Conservation (phyloP, 305 asterid species). For the Caryopteris hybrid region DNA sequence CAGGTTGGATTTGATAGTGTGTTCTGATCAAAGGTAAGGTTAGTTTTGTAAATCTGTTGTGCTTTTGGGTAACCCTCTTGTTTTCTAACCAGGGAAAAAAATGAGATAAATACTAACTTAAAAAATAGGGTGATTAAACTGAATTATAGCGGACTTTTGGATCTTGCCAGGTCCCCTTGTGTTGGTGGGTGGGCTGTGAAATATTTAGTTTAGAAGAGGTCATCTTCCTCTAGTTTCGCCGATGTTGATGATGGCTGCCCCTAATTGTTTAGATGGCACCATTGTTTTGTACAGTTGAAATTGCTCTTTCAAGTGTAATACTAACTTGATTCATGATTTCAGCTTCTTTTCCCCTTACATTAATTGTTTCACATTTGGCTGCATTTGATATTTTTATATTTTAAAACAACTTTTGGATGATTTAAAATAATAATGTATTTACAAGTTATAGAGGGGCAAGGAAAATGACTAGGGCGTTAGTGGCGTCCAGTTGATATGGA, state of each 20-base stretch:
- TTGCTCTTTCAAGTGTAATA: conserved; percentile 19
- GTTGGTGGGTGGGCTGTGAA: conserved; percentile 20
- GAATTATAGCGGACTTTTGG: conserved; percentile 6
- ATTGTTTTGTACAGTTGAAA: conserved; percentile 38
- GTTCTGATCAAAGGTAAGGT: conserved; percentile 22
- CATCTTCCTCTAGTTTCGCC: conserved; percentile 21
- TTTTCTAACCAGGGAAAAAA: conserved; percentile 5
- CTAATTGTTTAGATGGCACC: conserved; percentile 29
- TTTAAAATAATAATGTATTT: no score
- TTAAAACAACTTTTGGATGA: no score
- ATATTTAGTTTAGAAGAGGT: conserved; percentile 12
- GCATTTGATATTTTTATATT: no score
- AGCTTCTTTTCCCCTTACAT: not conserved
- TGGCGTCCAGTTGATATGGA: not conserved
- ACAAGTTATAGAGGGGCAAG: no score
- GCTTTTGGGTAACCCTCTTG: conserved; percentile 10
- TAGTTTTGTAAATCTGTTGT: conserved; percentile 23
- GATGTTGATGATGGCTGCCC: conserved; percentile 32
- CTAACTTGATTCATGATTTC: conserved; percentile 17
- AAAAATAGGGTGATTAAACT: conserved; percentile 20
- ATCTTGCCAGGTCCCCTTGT: conserved; percentile 16
- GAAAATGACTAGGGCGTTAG: no score
- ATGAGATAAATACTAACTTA: conserved; percentile 20
- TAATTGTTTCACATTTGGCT: no score
- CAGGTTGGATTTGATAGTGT: conserved; percentile 50